phyloP scores from a whole-genome alignment of 176 grass and related monocot species.

The Cenchrus fungigraminus region DNA sequence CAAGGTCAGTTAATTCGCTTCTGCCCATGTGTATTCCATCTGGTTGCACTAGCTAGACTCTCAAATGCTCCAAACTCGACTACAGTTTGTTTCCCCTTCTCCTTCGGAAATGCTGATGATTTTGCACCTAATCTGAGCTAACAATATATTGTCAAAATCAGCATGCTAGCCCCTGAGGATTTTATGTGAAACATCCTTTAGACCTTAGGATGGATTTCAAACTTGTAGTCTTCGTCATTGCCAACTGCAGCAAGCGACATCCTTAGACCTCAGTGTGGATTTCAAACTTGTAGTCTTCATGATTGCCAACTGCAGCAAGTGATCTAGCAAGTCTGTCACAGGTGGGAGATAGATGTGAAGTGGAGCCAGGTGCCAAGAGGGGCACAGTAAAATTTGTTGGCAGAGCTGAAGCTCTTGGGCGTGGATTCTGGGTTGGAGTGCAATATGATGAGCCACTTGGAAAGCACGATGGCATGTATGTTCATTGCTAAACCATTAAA shows the following conservation, averaged over 20 bases:
- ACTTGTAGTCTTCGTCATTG: too few relatives aligned
- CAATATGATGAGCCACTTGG: conserved; percentile 97
- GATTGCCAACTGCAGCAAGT: neutral
- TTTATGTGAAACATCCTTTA: too few relatives aligned
- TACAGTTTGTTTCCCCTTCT: too few relatives aligned
- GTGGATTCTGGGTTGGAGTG: conserved; percentile 92
- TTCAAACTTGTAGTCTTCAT: neutral
- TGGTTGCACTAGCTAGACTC: too few relatives aligned
- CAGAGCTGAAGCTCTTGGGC: conserved; percentile 75
- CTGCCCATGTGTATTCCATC: too few relatives aligned
- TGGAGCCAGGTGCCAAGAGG: conserved; percentile 90
- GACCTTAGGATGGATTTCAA: too few relatives aligned
- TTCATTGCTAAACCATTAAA: conserved; percentile 32
- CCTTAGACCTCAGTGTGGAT: neutral
- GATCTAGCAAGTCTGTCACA: conserved; percentile 40
- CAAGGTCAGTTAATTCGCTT: conserved; percentile 54
- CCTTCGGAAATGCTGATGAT: too few relatives aligned
- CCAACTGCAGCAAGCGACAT: neutral
- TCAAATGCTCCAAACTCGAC: too few relatives aligned
- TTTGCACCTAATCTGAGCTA: too few relatives aligned
- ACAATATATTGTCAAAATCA: too few relatives aligned
- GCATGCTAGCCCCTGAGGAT: too few relatives aligned
- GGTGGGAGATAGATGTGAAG: conserved; percentile 92
- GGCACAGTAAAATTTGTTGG: conserved; percentile 84
- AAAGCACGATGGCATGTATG: conserved; percentile 95